Base-by-base conservation (phyloP, 768 basidiomycete species). In the Russula vinacea region DNA sequence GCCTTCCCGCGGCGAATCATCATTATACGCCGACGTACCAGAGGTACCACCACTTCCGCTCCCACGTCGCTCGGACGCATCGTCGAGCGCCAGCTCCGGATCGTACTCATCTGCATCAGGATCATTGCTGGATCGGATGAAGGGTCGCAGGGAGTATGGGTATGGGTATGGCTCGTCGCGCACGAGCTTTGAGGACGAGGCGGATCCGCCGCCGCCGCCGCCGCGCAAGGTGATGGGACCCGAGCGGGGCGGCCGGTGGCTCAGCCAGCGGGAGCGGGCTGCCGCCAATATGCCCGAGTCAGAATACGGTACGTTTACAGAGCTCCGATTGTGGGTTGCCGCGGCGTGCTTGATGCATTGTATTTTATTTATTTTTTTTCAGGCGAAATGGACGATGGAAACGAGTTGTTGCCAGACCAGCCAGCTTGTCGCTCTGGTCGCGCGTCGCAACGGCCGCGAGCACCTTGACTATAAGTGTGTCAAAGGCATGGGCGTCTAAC, bases 361-460 rank as follows among this genome's bases (percentile, higher is more conserved):
- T 2, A 29, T 29, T 29, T 29, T 29, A 2, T 29, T 29, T 29
- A 5, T 29, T n/a, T n/a, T 29, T 16, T 3, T 16, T 22, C 58
- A 65, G 57, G 58, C 45, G 33, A 60, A 56, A 45, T 11, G 16
- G 49, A 51, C 53, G 42, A 58, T 56, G 62, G 44, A 26, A 56
- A 35, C 29, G 52, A 37, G 52, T 22, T n/a, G n/a, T n/a, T 37
- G n/a, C 33, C 35, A 17, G 19, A 2, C 16, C 56, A 70, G 13
- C 66, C 68, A 40, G 82, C 10, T 73, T 73, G 55, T 77, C 78
- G 10, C 70, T 86, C 29, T 88, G 87, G 87, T 79, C 76, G 62
- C 79, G 80, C 42, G 81, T 87, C 10, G 77, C 84, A n/a, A 75
- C 76, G 26, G 81, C 80, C 17, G 83, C 85, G 3, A 80, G 76